Percentiles rank a stretch among this genome's conserved stretches.
Evolutionary conservation across 2,329 filamentous ascomycete genomes (phyloP).

Genomic region (Cladosporium sp.): DNA sequence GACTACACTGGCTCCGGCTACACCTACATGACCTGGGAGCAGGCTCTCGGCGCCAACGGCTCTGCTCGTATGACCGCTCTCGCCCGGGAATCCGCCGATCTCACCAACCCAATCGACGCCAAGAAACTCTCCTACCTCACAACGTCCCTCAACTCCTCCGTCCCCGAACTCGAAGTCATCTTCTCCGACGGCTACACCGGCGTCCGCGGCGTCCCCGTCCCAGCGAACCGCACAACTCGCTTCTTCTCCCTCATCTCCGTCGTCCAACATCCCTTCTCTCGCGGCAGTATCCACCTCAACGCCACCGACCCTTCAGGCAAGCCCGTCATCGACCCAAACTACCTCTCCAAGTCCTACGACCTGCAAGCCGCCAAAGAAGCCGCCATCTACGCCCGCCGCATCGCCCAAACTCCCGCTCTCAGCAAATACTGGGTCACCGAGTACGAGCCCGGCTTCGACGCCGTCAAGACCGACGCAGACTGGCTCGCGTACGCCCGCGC

Average conservation of each 20-base stretch:
- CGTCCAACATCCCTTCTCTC: conserved; percentile 47
- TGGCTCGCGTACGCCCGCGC: conserved; percentile 22
- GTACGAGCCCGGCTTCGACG: conserved; percentile 20
- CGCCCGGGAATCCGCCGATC: conserved; percentile 18
- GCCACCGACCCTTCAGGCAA: conserved; percentile 15
- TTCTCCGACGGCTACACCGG: conserved; percentile 47
- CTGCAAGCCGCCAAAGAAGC: conserved; percentile 21
- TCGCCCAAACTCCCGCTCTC: conserved; percentile 40
- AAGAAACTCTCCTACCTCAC: conserved; percentile 41
- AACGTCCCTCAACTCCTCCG: conserved; percentile 24
- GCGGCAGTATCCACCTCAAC: conserved; percentile 37
- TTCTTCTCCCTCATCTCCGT: conserved; percentile 57
- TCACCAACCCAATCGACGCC: conserved; percentile 27
- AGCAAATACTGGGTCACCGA: conserved; percentile 22
- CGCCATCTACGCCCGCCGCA: conserved; percentile 33
- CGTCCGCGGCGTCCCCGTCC: conserved; percentile 33
- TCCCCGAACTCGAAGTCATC: conserved; percentile 42
- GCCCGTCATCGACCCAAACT: conserved; percentile 28
- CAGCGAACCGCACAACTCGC: conserved; percentile 30
- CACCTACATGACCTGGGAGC: conserved; percentile 41
- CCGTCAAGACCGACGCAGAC: conserved; percentile 17
- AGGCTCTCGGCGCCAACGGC: conserved; percentile 33
- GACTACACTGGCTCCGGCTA: conserved; percentile 41
- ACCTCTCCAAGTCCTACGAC: conserved; percentile 26
- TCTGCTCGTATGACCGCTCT: conserved; percentile 23